Evolutionary conservation across 2,329 filamentous ascomycete species (phyloP), one percentile per base, ranked within the genome.

Genomic region (Ceratocystiopsis minuta): DNA sequence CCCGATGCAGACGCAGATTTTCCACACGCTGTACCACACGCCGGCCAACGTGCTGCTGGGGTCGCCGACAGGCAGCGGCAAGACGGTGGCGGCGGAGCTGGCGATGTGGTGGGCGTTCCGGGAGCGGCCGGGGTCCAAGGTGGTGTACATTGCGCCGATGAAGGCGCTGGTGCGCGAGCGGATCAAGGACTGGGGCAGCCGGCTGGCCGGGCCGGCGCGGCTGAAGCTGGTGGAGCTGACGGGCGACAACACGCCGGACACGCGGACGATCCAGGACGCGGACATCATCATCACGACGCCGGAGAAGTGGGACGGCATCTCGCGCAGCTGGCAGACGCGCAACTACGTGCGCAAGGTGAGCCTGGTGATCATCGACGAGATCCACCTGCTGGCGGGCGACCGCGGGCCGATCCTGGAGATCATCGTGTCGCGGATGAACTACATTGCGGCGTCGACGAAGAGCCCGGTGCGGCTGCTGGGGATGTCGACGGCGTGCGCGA

Each of bases 301-400:
- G n/a, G 90, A 98, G 62, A 98, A 98, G 58, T 98, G 90, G 90
- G 92, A 98, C 56, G 92, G 92, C 72, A 96, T 98, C 51, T 94
- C 85, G 52, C 82, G 90, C 72, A 93, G 84, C 54, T 98, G 92
- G 90, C 87, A 96, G 59, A 96, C 88, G 6, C 80, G 90, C 74
- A 82, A 83, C 46, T 98, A 98, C 51, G 90, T 98, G 35, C 77
- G 86, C 41, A 80, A 95, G 60, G 90, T 98, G 45, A 88, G 86
- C 46, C 65, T 98, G 15, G 90, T 98, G 41, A 95, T 98, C 47
- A 98, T 98, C 50, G 90, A 98, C 54, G 90, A 98, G 62, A 98
- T 98, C 44, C 90, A 98, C 60, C 65, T 98, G 24, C 71, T 98
- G n/a, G 92, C 90, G 24, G 86, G 90, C 46, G 90, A 98, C 54